Base-by-base conservation (phyloP, 768 basidiomycete genomes). In the Ephemerocybe angulata region DNA sequence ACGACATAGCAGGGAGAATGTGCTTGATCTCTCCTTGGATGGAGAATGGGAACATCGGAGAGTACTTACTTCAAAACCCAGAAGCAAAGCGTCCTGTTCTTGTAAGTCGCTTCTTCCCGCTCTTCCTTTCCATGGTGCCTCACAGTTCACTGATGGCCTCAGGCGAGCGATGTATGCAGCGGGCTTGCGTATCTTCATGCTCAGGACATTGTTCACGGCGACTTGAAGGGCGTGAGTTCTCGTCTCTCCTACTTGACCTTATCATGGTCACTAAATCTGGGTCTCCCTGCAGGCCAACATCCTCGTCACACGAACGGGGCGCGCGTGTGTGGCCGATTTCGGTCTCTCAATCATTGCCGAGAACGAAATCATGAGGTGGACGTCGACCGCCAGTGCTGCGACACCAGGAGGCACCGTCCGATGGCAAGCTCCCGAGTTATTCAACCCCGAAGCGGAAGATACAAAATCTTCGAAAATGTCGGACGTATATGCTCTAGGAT, bases 401-500 rank as follows among this genome's bases (percentile, higher is more conserved):
- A 25, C 25, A 25, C 38, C 21, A 1, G 52, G 59, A n/a, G 51
- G 42, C 21, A 56, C 53, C 1, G 12, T 33, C 24, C 52, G 63
- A 35, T 65, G 63, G 63, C 58, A 58, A 47, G 63, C 63, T 19
- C 63, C 63, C 2, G 63, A 65, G 48, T 38, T 64, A 3, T 31
- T 59, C 29, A 33, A 53, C 28, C 50, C 53, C 15, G 38, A 55
- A 17, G 38, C 47, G 17, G 53, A 52, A 2, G 38, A 27, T 11
- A 49, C 35, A 7, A 31, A 38, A 4, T 7, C 37, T 10, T 41
- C 38, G 11, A 24, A 41, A n/a, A 55, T 50, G 17, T 61, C 56
- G 50, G 63, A 65, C 28, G 43, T 63, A 13, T 63, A 63, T 48
- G 48, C 63, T 28, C 58, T 63, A 49, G 59, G 54, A 7, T 61